Evolutionary conservation across 495 filamentous ascomycete genomes (phyloP), one percentile per base, ranked within the genome.

Genomic region (Aspergillus hancockii): DNA sequence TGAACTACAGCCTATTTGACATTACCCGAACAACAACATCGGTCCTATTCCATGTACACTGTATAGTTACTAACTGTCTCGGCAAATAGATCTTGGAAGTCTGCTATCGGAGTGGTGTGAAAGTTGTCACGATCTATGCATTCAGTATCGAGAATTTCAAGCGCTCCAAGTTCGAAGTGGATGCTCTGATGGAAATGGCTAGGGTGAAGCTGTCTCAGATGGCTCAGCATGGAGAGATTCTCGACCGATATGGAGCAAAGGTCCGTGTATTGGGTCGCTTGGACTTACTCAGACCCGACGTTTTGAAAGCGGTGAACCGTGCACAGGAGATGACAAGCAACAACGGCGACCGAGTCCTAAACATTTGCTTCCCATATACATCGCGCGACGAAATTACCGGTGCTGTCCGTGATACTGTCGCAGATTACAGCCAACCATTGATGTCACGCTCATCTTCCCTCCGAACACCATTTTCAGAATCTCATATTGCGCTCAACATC

Each of bases 91-190:
- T 98, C 51, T 86, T 98, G 14, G 94, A 98, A 74, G 90, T 98
- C 31, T 98, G 95, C 81, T 98, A 98, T 77, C 94, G 95, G 68
- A 90, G 88, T 57, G 94, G 94, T 18, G 79, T 98, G 30, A 89
- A 92, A 71, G 92, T 95, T 4, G 94, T 98, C 14, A 97, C 94
- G 0, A 90, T 98, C 54, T 98, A 98, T 73, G 94, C 94, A 5
- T 98, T 98, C 80, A 94, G 90, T 65, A 96, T 98, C 70, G 94
- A 98, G 74, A 98, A 98, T 76, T 98, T 97, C 80, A 96, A 98
- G 72, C 85, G 94, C 6, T 93, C 92, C n/a, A 93, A 92, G 70
- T 93, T 96, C 75, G 94, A 98, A 71, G 95, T 98, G 32, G 92
- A 97, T 71, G 92, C 90, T 16, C 77, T 98, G 52, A 98, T 98